These are phyloP conservation scores for Ogataea allantospora DNA, from an alignment of 805 yeast genomes.

Conservation along the genomic window DNA sequence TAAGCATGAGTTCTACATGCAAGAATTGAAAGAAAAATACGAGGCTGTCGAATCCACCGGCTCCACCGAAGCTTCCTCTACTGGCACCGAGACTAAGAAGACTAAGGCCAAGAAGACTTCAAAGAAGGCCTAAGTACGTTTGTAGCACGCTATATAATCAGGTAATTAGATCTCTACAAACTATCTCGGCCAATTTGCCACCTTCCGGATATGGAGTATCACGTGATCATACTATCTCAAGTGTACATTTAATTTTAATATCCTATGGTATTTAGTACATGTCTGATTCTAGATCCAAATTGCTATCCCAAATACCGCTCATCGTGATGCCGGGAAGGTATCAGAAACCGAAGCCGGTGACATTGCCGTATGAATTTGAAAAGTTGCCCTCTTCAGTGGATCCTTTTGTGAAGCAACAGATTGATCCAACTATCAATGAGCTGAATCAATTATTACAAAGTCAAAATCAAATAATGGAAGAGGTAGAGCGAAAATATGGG, in stretches of 20 bases:
- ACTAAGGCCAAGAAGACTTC: conserved; percentile 24
- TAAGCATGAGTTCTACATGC: conserved; percentile 26
- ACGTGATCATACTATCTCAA: no score
- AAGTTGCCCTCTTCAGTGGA: conserved; percentile 13
- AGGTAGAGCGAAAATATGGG: conserved; percentile 7
- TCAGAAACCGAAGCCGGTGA: conserved; percentile 23
- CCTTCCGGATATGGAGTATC: no score
- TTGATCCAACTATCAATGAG: conserved; percentile 3
- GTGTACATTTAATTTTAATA: no score
- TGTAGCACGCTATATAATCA: no score
- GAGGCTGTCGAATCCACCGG: conserved; percentile 12
- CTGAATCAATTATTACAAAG: conserved; percentile 8
- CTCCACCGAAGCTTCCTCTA: conserved; percentile 13
- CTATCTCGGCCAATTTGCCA: no score
- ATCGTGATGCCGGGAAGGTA: conserved; percentile 28
- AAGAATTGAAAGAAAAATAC: conserved; percentile 26
- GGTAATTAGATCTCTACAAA: no score
- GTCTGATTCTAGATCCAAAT: conserved; percentile 16
- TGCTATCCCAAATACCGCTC: conserved; percentile 31
- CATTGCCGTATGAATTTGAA: conserved; percentile 28
- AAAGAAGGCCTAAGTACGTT: conserved; percentile 20
- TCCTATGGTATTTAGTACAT: no score
- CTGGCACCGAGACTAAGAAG: conserved; percentile 21
- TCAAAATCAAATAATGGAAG: conserved; percentile 4
- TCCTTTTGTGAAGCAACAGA: conserved; percentile 5